phyloP scores from a whole-genome alignment of 805 yeast species.

The Metschnikowia anglica region DNA sequence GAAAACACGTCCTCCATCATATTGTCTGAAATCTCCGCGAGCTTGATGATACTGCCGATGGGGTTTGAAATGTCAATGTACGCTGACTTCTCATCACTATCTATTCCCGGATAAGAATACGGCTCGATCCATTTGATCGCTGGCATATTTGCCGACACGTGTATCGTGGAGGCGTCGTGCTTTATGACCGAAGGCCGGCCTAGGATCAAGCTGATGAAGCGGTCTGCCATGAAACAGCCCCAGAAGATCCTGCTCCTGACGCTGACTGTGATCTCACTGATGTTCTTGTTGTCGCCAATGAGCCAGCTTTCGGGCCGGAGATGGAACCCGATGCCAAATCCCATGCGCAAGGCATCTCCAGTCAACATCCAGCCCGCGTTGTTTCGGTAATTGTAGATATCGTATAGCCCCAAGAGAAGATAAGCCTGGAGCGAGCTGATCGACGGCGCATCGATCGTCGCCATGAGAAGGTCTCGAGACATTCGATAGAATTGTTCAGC shows the following conservation, averaged over 20 bases:
- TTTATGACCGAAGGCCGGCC: constrained; percentile 16
- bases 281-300: constrained; percentile 2
- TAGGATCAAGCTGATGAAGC: constrained; percentile 16
- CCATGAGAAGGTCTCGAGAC: constrained; percentile 14
- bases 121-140: constrained; percentile 16
- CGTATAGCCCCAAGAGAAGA: constrained; percentile 18
- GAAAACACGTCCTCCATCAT: constrained; percentile 15
- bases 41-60: constrained; percentile 8
- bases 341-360: constrained; percentile 17
- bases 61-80: constrained; percentile 18
- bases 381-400: constrained; percentile 15
- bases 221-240: constrained; percentile 18
- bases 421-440: constrained; percentile 15
- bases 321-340: constrained; percentile 18
- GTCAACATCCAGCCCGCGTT: constrained; percentile 19
- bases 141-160: constrained; percentile 16
- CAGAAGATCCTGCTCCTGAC: constrained; percentile 18
- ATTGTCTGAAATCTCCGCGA: constrained; percentile 13
- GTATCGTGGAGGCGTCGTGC: constrained; percentile 13
- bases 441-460: constrained; percentile 14
- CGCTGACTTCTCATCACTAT: constrained; percentile 1
- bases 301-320: constrained; percentile 15
- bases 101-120: constrained; percentile 15
- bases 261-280: constrained; percentile 11
- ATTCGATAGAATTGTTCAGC: constrained; percentile 10